Percentiles rank a stretch among this genome's conserved stretches.
Evolutionary conservation across 2,329 filamentous ascomycete genomes (phyloP).

Genomic region (Aotearoamyces nothofagi): DNA sequence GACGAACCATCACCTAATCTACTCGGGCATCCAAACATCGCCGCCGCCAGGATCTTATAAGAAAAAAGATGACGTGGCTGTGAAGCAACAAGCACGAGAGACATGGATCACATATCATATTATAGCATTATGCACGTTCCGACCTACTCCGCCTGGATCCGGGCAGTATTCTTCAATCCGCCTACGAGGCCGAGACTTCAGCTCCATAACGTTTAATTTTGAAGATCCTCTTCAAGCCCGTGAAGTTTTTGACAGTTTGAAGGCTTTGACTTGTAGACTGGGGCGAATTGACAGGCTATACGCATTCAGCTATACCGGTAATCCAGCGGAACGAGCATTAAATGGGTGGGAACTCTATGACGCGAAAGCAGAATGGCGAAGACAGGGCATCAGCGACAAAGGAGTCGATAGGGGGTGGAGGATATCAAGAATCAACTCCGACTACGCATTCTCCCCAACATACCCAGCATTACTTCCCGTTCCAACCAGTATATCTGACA

Average conservation of each 20-base stretch:
- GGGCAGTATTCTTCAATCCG: constrained; percentile 69
- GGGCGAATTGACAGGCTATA: constrained; percentile 79
- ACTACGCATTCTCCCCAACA: constrained; percentile 84
- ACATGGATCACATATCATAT: constrained; percentile 94
- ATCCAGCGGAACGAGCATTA: constrained; percentile 55
- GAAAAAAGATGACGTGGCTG: constrained; percentile 20
- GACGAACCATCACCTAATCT: constrained; percentile 43
- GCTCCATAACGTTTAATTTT: constrained; percentile 85
- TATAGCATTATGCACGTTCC: constrained; percentile 65
- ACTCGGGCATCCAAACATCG: constrained; percentile 19
- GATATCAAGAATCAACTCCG: constrained; percentile 75
- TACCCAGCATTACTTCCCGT: constrained; percentile 80
- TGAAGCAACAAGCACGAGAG: constrained; percentile 41
- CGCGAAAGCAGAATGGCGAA: constrained; percentile 67
- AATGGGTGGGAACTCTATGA: constrained; percentile 81
- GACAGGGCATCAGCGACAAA: constrained; percentile 77
- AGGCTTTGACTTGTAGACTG: constrained; percentile 63
- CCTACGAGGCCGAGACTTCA: constrained; percentile 84
- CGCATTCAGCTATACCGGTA: constrained; percentile 73
- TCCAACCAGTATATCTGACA: constrained; percentile 85
- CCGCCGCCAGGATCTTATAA: constrained; percentile 14
- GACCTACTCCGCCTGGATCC: constrained; percentile 55
- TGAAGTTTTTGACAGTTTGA: constrained; percentile 80
- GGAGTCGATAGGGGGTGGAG: constrained; percentile 54
- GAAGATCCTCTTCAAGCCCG: constrained; percentile 56